Conservation (phyloP, 2,329 filamentous ascomycete species). For the Fusarium humuli region DNA sequence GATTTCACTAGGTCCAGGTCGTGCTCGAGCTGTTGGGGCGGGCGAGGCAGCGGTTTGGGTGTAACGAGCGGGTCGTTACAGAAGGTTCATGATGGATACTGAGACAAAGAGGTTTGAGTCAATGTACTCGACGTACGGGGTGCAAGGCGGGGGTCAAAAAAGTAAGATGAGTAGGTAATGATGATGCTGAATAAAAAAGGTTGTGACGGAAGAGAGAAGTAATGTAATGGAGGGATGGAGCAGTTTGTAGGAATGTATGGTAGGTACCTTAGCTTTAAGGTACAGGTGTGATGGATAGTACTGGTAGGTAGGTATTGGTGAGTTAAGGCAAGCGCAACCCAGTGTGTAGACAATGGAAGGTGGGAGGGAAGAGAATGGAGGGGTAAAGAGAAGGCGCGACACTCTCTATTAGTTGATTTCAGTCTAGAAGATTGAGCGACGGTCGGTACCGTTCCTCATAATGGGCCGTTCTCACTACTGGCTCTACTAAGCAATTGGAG, state of each 20-base stretch:
- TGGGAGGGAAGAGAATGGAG: constrained; percentile 20
- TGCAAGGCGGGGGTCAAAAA: constrained; percentile 5
- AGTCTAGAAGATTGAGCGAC: background rate
- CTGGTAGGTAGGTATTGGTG: too few relatives aligned
- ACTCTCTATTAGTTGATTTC: background rate
- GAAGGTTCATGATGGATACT: constrained; percentile 38
- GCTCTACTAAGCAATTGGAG: background rate
- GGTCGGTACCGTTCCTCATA: background rate
- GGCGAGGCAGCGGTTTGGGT: constrained; percentile 37
- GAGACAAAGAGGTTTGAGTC: constrained; percentile 22
- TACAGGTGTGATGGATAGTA: background rate
- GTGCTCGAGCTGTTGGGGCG: constrained; percentile 37
- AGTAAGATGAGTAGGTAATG: constrained; percentile 5
- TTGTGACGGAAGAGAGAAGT: constrained; percentile 22
- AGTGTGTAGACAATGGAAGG: constrained; percentile 3
- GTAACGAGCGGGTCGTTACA: constrained; percentile 39
- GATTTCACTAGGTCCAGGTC: constrained; percentile 30
- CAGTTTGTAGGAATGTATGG: constrained; percentile 23
- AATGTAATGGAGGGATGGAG: constrained; percentile 20
- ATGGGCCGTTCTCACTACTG: background rate
- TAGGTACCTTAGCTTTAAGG: constrained; percentile 22
- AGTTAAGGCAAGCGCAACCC: background rate
- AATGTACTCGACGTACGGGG: background rate
- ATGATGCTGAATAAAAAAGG: constrained; percentile 20
- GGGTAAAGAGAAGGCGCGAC: constrained; percentile 28